Base-by-base conservation (phyloP, 148 eudicot species). In the Vaccinium myrtillus region DNA sequence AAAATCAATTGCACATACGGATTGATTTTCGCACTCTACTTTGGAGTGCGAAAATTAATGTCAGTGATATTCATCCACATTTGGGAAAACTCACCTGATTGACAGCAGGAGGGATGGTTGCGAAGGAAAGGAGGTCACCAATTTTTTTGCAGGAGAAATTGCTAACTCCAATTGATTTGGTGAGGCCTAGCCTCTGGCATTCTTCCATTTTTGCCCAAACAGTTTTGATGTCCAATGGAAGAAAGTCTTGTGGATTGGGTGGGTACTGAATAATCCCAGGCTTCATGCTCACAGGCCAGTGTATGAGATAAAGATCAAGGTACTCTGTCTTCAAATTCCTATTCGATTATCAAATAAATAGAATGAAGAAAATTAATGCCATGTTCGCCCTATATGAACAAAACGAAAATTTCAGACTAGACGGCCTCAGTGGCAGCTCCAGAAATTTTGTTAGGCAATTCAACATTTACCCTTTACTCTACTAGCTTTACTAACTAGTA, bases 321-420 rank as follows among this genome's bases (percentile, higher is more conserved):
- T 67, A 67, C 36, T 67, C 73, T 11, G 73, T 67, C 73, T 67
- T 67, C 73, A 67, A 67, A 67, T 67, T 67, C 73, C 73, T 67
- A 25, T 43, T 43, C 0, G 46, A n/a, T 63, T 63, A 67, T 67
- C 73, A 67, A 67, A 5, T 14, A 67, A 23, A 9, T 43, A 23
- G 5, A 16, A 67, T 67, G 36, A 27, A 67, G 16, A 0, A 23
- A 12, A 15, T 65, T 23, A 23, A 65, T 65, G 30, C 30, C 71
- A 8, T 65, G 30, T 65, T 65, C 71, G 23, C 30, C 70, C 2
- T n/a, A 19, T 0, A 63, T 2, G 10, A 63, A n/a, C 27, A 23
- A 7, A 63, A 63, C 27, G 9, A 63, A 63, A 23, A 10, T 67
- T 67, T 67, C 3, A 4, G 9, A 1, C 12, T 67, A 59, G 23